Conservation (phyloP, 352 stramenopile genomes). For the Phytophthora capsici region DNA sequence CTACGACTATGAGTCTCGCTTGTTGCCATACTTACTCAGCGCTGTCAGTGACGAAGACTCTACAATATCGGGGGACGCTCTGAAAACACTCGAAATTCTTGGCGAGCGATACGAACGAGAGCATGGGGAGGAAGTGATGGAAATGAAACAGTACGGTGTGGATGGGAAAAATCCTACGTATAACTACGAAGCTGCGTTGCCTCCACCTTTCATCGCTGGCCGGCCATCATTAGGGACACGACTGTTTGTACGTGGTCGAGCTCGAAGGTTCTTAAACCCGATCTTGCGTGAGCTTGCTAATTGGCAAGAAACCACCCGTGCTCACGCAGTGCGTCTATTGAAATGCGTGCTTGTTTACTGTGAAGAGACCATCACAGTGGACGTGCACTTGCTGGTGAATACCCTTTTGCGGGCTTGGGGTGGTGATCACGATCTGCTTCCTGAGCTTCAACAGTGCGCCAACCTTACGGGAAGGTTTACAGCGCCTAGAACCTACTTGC, state of each 20-base stretch:
- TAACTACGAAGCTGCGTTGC: slow-evolving; percentile 87
- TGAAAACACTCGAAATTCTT: slow-evolving; percentile 77
- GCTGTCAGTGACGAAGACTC: slow-evolving; percentile 80
- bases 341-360: slow-evolving; percentile 92
- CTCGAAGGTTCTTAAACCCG: slow-evolving; percentile 89
- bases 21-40: slow-evolving; percentile 95
- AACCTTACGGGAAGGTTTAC: slow-evolving; percentile 72
- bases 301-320: slow-evolving; percentile 88
- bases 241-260: slow-evolving; percentile 91
- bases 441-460: slow-evolving; percentile 42
- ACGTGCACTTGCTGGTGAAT: slow-evolving; percentile 79
- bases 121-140: slow-evolving; percentile 87
- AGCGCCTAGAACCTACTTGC: slow-evolving; percentile 69
- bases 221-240: slow-evolving; percentile 91
- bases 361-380: slow-evolving; percentile 94
- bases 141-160: slow-evolving; percentile 95
- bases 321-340: slow-evolving; percentile 88
- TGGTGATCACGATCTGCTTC: slow-evolving; percentile 35
- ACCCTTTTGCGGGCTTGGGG: slow-evolving; percentile 68
- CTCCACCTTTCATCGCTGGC: slow-evolving; percentile 72
- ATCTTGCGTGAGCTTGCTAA: slow-evolving; percentile 92
- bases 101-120: slow-evolving; percentile 70
- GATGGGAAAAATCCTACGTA: slow-evolving; percentile 88
- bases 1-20: slow-evolving; percentile 93
- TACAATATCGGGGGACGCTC: slow-evolving; percentile 53